phyloP scores from a whole-genome alignment of 225 moss, liverwort and hornwort species.

The Sphagnum contortum region DNA sequence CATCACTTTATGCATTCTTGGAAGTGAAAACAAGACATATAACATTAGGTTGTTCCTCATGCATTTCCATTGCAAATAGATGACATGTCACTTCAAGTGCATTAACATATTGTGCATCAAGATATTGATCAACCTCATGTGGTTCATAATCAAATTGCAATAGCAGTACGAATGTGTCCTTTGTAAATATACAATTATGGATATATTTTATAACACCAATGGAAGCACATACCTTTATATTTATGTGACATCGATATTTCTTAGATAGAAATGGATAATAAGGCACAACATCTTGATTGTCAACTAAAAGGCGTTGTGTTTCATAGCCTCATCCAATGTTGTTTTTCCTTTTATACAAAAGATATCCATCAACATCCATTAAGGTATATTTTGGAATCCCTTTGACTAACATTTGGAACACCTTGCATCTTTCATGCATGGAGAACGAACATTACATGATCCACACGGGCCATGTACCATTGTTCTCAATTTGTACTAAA shows the following conservation, averaged over 20 bases:
- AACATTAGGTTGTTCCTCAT: constrained; percentile 4
- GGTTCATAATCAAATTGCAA: not conserved
- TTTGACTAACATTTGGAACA: not conserved
- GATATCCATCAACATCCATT: constrained; percentile 6
- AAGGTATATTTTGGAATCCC: constrained; percentile 1
- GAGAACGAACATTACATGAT: not conserved
- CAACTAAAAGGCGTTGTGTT: not conserved
- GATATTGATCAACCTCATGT: not conserved
- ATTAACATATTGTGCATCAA: not conserved
- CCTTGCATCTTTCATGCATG: too few species aligned
- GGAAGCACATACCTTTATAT: constrained; percentile 7
- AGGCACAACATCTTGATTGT: constrained; percentile 3
- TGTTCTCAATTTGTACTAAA: not conserved
- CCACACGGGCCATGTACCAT: not conserved
- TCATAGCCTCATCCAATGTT: constrained; percentile 1
- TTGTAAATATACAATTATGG: not conserved
- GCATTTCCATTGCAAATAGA: not conserved
- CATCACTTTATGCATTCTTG: too few species aligned
- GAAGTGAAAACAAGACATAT: not conserved
- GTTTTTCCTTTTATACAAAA: not conserved
- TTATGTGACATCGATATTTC: constrained; percentile 7
- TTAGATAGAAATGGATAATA: constrained; percentile 6
- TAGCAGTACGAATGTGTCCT: not conserved
- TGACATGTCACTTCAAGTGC: not conserved
- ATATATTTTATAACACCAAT: constrained; percentile 1